Evolutionary conservation across 2,329 filamentous ascomycete species (phyloP), one percentile per base, ranked within the genome.

Genomic region (Diaporthe aspalathi): DNA sequence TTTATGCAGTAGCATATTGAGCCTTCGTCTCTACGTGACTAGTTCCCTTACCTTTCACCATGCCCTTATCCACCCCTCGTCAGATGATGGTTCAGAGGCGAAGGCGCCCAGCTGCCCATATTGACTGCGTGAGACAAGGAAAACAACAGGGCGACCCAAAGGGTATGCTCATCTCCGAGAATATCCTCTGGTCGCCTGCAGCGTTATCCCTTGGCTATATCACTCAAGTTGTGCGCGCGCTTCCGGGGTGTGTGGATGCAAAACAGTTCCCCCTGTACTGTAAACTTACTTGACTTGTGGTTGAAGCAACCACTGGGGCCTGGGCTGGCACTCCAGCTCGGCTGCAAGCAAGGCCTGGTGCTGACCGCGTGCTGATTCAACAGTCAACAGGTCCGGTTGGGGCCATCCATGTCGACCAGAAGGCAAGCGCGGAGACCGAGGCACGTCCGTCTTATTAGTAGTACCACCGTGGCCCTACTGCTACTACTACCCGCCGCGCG

Each of bases 101-200:
- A 35, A 29, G 57, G 49, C 49, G 43, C 27, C 32, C 43, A 32
- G 57, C 43, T 63, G 43, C n/a, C 16, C 11, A 16, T 49, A 3
- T 32, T 47, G 27, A 49, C 16, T 63, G 43, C 16, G n/a, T 17
- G 43, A 35, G 27, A 17, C 43, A 14, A 17, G 20, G 27, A 20
- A 29, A 24, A n/a, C 7, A n/a, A 40, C 3, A 16, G 22, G 17
- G 60, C n/a, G 11, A 43, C 43, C 60, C 43, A 32, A 49, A 49
- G 43, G 27, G 43, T 24, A 49, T 49, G 60, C 60, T 63, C 60
- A 63, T 63, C 60, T 63, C 60, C 60, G 60, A 35, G 24, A 47
- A 32, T 1, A 12, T 20, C 27, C 22, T 63, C 43, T 49, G 27
- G 27, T 49, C 43, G 43, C 27, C 43, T 63, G 20, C 35, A 57